phyloP scores from a whole-genome alignment of 345 rosid genomes.

The Erysimum cheiranthoides region DNA sequence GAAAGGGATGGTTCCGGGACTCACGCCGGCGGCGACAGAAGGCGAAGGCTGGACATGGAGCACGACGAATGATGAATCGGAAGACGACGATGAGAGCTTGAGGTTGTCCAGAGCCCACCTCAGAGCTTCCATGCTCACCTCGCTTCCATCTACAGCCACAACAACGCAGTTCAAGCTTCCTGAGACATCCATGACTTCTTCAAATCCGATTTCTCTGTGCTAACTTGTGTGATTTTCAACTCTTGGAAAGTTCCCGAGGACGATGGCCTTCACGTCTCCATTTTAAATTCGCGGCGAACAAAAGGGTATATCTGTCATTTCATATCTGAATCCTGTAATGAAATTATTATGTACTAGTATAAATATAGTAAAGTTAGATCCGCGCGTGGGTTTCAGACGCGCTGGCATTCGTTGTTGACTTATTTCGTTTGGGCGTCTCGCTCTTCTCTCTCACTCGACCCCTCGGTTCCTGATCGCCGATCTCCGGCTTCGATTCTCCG shows the following conservation, averaged over 20 bases:
- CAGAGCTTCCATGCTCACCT: conserved; percentile 89
- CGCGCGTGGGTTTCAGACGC: conserved; percentile 42
- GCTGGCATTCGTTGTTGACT: conserved; percentile 37
- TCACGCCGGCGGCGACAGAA: conserved; percentile 69
- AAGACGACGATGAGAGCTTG: conserved; percentile 64
- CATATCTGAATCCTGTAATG: not conserved
- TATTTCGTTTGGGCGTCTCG: conserved; percentile 27
- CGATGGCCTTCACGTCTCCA: conserved; percentile 28
- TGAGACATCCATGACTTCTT: conserved; percentile 47
- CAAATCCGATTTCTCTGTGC: not conserved
- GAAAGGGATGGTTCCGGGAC: conserved; percentile 87
- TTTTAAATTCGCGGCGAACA: conserved; percentile 20
- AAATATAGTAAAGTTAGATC: not conserved
- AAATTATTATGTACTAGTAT: not conserved
- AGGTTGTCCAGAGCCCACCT: conserved; percentile 81
- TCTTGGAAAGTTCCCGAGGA: conserved; percentile 1
- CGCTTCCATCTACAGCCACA: conserved; percentile 87
- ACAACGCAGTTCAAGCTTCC: conserved; percentile 69
- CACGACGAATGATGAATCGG: conserved; percentile 64
- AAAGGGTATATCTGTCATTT: conserved; percentile 32
- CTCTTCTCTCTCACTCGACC: conserved; percentile 31
- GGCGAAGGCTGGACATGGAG: conserved; percentile 90
- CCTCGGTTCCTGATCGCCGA: conserved; percentile 37
- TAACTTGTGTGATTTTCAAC: conserved; percentile 24
- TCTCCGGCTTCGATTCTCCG: conserved; percentile 30